Evolutionary conservation across 148 eudicot species (phyloP).

Genomic region (Gaultheria prostrata): DNA sequence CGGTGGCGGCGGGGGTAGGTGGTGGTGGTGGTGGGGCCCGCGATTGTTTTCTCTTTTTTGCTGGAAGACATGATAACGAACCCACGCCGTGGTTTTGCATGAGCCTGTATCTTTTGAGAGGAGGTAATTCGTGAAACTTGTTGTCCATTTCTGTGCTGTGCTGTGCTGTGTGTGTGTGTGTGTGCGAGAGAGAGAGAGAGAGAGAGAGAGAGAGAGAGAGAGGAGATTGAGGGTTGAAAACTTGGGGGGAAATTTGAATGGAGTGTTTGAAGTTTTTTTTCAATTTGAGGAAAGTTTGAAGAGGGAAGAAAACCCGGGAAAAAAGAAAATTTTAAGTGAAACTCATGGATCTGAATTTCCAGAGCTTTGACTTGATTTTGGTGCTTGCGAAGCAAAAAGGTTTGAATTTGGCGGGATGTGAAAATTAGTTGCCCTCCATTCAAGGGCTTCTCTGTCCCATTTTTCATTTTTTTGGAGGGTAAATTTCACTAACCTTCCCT

Average conservation of each 20-base stretch:
- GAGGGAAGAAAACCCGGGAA: conserved; percentile 24
- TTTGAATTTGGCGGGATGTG: conserved; percentile 7
- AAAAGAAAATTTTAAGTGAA: not conserved
- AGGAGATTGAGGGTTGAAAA: conserved; percentile 3
- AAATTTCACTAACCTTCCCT: too few relatives aligned
- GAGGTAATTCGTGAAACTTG: conserved; percentile 57
- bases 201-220: conserved; percentile 18
- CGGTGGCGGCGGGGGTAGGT: conserved; percentile 13
- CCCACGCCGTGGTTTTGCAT: conserved; percentile 4
- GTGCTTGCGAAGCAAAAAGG: not conserved
- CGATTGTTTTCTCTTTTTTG: conserved; percentile 59
- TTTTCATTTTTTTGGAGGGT: not conserved
- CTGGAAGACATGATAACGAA: conserved; percentile 49
- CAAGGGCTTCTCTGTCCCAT: not conserved
- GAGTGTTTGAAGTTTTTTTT: conserved; percentile 2
- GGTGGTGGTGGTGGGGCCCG: conserved; percentile 17
- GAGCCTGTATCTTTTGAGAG: conserved; percentile 62
- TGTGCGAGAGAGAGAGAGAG: conserved; percentile 3
- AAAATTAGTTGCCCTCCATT: not conserved
- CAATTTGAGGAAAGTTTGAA: not conserved
- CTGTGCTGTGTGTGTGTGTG: not conserved
- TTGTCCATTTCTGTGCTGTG: conserved; percentile 37
- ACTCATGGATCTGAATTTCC: not conserved
- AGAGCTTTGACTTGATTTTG: not conserved
- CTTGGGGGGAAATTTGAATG: not conserved